Base-by-base conservation (phyloP, 371 early-diverging fungal genomes). In the Nosema muscidifuracis region DNA sequence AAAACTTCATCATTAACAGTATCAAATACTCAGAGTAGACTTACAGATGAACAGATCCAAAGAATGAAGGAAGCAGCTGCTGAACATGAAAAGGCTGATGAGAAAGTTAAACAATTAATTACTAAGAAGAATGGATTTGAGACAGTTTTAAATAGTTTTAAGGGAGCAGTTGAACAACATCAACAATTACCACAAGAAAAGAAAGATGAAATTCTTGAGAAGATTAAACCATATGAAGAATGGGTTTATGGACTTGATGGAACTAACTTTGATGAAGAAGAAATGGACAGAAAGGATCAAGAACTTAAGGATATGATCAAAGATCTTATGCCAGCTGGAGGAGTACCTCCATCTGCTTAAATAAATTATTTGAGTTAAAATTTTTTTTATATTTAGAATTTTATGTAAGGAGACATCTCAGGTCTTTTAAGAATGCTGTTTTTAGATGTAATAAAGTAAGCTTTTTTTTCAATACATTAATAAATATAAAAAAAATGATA, bases 1-100 rank as follows among this genome's bases (percentile, higher is more conserved):
- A 47, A 65, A 53, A 0, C 0, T 1, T 53, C 36, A 0, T 10
- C 56, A 18, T 9, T 60, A 18, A 34, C 31, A 28, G 69, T 76
- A 31, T 33, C 28, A 6, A 76, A 85, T 75, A 84, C 85, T 80
- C 83, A 86, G 73, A 84, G 82, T 7, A 81, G 84, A 30, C 74
- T 86, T 20, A 80, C 79, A 31, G 86, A 87, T 73, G 87, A 86
- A 74, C 86, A 87, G n/a, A 86, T 73, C 31, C 42, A 61, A 1
- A 71, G 44, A 51, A 69, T 77, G 74, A 38, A 58, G 2, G 47
- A 68, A 44, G 65, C 68, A 18, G 72, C 93, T 75, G 92, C 91
- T 85, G 67, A 70, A 53, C 28, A 74, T n/a, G 64, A 85, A 57
- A 51, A 73, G n/a, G 42, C 20, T n/a, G 77, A 74, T 61, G 53